Evolutionary conservation across 2,329 filamentous ascomycete species (phyloP).

Genomic region (Sarocladium kiliense): DNA sequence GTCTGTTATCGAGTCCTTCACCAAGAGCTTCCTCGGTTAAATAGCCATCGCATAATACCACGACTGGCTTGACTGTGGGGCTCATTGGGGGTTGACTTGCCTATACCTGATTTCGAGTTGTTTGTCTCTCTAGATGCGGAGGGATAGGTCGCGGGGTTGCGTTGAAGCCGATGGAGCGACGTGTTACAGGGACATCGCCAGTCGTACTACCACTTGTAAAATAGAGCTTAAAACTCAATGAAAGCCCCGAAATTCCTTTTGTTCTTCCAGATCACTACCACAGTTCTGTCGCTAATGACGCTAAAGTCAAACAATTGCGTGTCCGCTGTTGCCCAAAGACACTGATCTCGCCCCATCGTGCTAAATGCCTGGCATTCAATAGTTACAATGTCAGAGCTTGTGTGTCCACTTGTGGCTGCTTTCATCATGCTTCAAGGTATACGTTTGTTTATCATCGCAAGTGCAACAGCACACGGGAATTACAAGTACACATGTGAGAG

Average conservation of each 20-base stretch:
- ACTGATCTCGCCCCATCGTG: too few species aligned
- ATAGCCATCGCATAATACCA: conserved; percentile 22
- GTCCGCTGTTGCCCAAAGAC: background rate
- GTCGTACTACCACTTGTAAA: conserved; percentile 56
- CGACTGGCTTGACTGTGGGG: conserved; percentile 18
- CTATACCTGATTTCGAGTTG: conserved; percentile 44
- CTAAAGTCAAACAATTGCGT: background rate
- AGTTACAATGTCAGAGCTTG: too few species aligned
- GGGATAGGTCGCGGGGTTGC: conserved; percentile 32
- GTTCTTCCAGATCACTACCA: conserved; percentile 28
- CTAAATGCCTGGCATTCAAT: too few species aligned
- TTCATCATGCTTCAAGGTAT: too few species aligned
- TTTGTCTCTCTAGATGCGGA: conserved; percentile 40
- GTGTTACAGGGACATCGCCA: conserved; percentile 40
- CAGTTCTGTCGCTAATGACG: background rate
- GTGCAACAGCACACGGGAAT: too few species aligned
- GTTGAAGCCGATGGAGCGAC: conserved; percentile 43
- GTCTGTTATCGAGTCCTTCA: conserved; percentile 74
- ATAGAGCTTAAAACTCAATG: conserved; percentile 56
- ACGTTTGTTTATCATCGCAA: too few species aligned
- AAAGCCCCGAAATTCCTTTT: conserved; percentile 57
- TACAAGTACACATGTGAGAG: too few species aligned
- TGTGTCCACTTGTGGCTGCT: too few species aligned
- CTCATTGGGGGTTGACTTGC: conserved; percentile 36
- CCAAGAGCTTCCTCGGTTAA: conserved; percentile 81